Percentiles rank a stretch among this genome's conserved stretches.
These are phyloP conservation scores for Odontarrhena argentea DNA, from an alignment of 345 rosid species.

Conservation along the genomic window DNA sequence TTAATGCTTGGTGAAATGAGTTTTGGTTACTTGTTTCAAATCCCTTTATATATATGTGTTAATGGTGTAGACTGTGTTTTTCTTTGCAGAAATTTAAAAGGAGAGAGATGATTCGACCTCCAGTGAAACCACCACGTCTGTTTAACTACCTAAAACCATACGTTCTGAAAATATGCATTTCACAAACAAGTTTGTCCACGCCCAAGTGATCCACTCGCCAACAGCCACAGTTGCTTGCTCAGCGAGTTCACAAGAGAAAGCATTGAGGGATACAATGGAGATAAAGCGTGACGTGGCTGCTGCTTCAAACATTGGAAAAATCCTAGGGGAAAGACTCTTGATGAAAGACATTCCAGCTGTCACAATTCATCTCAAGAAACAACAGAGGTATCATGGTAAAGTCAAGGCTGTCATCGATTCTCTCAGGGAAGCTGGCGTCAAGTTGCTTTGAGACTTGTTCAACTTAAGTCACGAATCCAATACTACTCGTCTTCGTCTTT, in stretches of 20 bases:
- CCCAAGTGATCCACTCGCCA: conserved; percentile 83
- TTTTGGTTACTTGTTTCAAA: neutral
- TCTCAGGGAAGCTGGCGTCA: conserved; percentile 65
- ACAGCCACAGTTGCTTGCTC: conserved; percentile 77
- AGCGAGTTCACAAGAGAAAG: conserved; percentile 85
- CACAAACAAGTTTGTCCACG: conserved; percentile 72
- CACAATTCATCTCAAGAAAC: conserved; percentile 59
- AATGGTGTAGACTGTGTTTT: neutral
- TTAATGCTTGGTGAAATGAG: neutral
- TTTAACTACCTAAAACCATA: conserved; percentile 69
- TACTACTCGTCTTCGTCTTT: too few species aligned
- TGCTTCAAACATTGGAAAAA: conserved; percentile 81
- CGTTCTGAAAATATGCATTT: conserved; percentile 75
- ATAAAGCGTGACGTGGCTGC: conserved; percentile 82
- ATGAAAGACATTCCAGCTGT: conserved; percentile 77
- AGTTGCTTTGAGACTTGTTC: conserved; percentile 46
- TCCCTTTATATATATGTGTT: neutral
- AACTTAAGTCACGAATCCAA: neutral
- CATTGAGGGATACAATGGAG: conserved; percentile 61
- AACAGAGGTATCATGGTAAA: conserved; percentile 84
- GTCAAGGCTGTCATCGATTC: conserved; percentile 86
- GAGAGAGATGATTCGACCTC: conserved; percentile 68
- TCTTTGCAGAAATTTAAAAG: conserved; percentile 11
- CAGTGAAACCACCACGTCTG: conserved; percentile 65
- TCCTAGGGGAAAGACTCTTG: conserved; percentile 71